phyloP scores from a whole-genome alignment of 768 basidiomycete species.

The Tulasnella sp. region DNA sequence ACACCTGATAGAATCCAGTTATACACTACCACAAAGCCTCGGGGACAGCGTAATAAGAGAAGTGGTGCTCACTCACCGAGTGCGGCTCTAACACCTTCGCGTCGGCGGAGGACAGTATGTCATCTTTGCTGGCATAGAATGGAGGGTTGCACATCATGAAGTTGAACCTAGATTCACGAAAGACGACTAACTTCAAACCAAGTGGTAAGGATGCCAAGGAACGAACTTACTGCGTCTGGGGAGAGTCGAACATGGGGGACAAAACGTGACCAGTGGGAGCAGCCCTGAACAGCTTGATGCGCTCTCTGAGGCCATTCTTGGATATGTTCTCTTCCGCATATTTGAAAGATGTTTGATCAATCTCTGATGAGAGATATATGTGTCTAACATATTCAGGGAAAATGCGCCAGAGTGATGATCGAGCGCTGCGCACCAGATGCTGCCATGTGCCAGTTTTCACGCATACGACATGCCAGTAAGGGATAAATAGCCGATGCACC shows the following conservation, averaged over 20 bases:
- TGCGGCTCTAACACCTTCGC: conserved; percentile 56
- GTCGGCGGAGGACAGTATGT: conserved; percentile 47
- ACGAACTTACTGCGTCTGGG: not conserved
- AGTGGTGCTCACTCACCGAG: conserved; percentile 40
- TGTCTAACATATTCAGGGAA: too few relatives aligned
- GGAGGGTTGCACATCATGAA: conserved; percentile 97
- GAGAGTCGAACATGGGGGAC: conserved; percentile 27
- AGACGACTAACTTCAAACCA: too few relatives aligned
- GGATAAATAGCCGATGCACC: conserved; percentile 89
- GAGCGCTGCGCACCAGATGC: conserved; percentile 47
- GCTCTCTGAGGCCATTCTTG: conserved; percentile 41
- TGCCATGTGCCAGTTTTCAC: conserved; percentile 45
- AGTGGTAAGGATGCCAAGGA: not conserved
- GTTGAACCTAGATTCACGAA: too few relatives aligned
- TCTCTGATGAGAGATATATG: conserved; percentile 49
- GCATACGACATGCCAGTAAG: conserved; percentile 49
- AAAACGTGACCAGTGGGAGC: conserved; percentile 36
- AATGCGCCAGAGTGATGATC: too few relatives aligned
- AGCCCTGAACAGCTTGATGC: conserved; percentile 37
- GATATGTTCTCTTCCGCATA: conserved; percentile 48
- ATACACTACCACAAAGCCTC: not conserved
- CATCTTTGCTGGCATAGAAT: conserved; percentile 71
- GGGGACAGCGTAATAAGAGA: not conserved
- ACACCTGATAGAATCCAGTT: conserved; percentile 46
- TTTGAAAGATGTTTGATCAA: conserved; percentile 50